phyloP scores from a whole-genome alignment of 768 basidiomycete genomes.

The Clitopilus passeckerianus region DNA sequence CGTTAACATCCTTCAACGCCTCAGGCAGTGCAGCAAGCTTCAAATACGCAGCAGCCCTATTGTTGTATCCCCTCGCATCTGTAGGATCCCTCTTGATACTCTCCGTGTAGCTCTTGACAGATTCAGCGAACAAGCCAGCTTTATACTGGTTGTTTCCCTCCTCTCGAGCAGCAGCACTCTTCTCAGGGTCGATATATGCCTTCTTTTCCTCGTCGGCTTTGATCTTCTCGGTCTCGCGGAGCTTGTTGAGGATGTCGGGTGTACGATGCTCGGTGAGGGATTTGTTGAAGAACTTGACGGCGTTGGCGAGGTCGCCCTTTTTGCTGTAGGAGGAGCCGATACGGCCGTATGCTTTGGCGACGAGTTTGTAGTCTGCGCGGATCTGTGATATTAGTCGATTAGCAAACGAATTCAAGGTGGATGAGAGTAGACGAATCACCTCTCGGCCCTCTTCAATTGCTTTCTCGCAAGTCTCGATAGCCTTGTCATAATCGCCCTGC shows the following conservation, averaged over 20 bases:
- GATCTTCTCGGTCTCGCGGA: constrained; percentile 75
- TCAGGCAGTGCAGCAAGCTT: constrained; percentile 93
- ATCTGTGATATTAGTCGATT: constrained; percentile 34
- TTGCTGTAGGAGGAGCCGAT: constrained; percentile 81
- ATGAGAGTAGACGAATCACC: constrained; percentile 29
- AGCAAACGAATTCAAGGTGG: neutral
- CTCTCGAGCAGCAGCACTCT: constrained; percentile 79
- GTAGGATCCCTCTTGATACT: constrained; percentile 92
- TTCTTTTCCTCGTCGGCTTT: constrained; percentile 74
- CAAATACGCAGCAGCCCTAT: constrained; percentile 96
- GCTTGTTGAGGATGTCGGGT: constrained; percentile 85
- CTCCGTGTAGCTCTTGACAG: constrained; percentile 91
- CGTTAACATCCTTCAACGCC: constrained; percentile 92
- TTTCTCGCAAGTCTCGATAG: constrained; percentile 89
- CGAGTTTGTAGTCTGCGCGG: constrained; percentile 90
- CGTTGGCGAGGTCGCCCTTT: constrained; percentile 68
- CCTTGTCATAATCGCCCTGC: constrained; percentile 85
- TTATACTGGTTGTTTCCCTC: constrained; percentile 94
- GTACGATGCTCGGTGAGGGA: constrained; percentile 96
- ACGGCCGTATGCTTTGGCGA: constrained; percentile 93
- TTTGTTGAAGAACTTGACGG: constrained; percentile 91
- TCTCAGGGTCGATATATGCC: constrained; percentile 84
- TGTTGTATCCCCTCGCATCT: constrained; percentile 94
- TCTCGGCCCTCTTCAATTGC: constrained; percentile 94
- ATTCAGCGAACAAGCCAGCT: constrained; percentile 82